A percentile compares a stretch with the other conserved stretches of the same genome.
These are phyloP conservation scores for Bromus sterilis DNA, from an alignment of 176 grass and related monocot species.

Conservation along the genomic window DNA sequence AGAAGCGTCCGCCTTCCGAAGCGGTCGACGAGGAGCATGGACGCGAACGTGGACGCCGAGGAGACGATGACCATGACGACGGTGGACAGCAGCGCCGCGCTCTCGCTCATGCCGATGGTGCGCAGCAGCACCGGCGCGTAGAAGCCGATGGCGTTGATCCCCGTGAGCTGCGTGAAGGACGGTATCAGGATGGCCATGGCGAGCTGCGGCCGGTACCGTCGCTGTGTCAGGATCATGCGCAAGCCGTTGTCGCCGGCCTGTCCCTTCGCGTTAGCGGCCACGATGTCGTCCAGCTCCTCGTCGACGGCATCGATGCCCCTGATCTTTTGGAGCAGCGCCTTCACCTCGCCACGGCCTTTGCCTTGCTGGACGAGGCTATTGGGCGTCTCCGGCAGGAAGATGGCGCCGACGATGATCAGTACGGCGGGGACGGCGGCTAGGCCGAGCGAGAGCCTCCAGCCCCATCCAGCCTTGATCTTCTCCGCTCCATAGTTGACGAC, in stretches of 20 bases:
- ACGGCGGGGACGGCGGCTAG: conserved; percentile 41
- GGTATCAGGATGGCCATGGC: neutral
- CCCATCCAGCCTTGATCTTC: conserved; percentile 41
- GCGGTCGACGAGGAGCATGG: too few species aligned
- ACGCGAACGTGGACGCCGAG: too few species aligned
- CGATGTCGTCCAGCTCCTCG: conserved; percentile 40
- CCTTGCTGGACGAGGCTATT: conserved; percentile 50
- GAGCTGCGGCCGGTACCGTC: neutral
- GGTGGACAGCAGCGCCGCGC: too few species aligned
- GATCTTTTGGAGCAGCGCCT: conserved; percentile 28
- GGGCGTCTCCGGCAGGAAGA: conserved; percentile 50
- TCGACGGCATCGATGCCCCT: conserved; percentile 27
- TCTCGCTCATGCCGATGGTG: too few species aligned
- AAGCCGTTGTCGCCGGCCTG: neutral
- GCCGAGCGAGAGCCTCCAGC: conserved; percentile 51
- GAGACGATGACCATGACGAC: too few species aligned
- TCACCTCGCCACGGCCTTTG: neutral
- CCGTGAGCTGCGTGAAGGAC: neutral
- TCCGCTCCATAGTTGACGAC: conserved; percentile 42
- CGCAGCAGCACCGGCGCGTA: too few species aligned
- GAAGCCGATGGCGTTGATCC: neutral
- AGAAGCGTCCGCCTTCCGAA: too few species aligned
- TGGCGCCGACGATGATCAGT: conserved; percentile 32
- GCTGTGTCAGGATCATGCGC: neutral
- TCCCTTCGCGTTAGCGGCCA: neutral